phyloP scores from a whole-genome alignment of 345 rosid genomes.

The Punica granatum region DNA sequence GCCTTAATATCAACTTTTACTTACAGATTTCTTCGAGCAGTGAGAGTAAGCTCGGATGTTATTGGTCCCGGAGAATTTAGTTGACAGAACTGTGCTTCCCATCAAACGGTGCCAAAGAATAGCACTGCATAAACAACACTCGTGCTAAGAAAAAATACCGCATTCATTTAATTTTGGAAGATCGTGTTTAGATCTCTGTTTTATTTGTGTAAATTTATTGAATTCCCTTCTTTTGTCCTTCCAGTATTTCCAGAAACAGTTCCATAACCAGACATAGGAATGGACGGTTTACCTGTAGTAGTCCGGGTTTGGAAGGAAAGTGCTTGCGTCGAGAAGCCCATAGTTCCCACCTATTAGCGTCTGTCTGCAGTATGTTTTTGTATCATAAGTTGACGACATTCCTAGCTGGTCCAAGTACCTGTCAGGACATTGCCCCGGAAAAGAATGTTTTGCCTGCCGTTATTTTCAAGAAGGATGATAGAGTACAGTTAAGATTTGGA shows the following conservation, averaged over 20 bases:
- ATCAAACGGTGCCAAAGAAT: slow-evolving; percentile 45
- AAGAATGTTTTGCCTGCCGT: neutral
- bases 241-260: neutral
- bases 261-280: neutral
- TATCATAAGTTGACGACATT: slow-evolving; percentile 37
- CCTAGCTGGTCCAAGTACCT: slow-evolving; percentile 64
- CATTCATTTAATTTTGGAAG: neutral
- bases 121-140: slow-evolving; percentile 19
- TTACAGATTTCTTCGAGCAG: slow-evolving; percentile 26
- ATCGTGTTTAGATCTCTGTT: neutral
- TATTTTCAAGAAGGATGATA: neutral
- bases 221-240: neutral
- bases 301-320: slow-evolving; percentile 45
- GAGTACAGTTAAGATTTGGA: neutral
- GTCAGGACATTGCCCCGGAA: neutral
- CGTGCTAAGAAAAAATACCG: neutral
- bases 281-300: slow-evolving; percentile 28
- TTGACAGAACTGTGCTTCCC: slow-evolving; percentile 27
- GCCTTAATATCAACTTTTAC: neutral
- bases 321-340: slow-evolving; percentile 38
- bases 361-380: slow-evolving; percentile 52
- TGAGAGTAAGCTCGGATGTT: slow-evolving; percentile 32
- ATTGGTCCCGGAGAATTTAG: slow-evolving; percentile 24
- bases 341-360: slow-evolving; percentile 51
- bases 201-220: too few relatives aligned